Evolutionary conservation across 148 eudicot genomes (phyloP), one percentile per base, ranked within the genome.

Genomic region (Rhododendron griersonianum): DNA sequence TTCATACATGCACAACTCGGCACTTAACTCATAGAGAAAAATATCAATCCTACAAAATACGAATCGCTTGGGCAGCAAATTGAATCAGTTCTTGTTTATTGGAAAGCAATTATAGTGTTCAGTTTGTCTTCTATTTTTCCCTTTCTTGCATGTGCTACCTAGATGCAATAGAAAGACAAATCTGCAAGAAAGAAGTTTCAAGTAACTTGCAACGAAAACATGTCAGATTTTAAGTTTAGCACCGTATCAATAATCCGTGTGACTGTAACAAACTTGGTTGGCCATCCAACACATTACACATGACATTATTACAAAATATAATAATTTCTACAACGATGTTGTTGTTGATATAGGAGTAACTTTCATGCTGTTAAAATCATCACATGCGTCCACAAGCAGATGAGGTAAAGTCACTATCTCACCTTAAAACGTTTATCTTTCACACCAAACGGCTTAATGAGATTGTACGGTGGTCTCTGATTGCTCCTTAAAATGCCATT

Each of bases 381-480:
- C 44, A 33, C 35, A 21, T 18, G 15, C 10, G 6, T 69, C 25
- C 63, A 57, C 4, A 59, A 59, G 9, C 75, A 67, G 44, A 7
- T 3, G 39, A 82, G 51, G 47, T 19, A 82, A 23, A 76, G 65
- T 57, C 30, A 67, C 41, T 13, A 76, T 80, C 84, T 87, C 33
- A 89, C 93, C 92, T 87, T 87, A 16, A 82, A 69, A 61, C 93
- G 89, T 81, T 85, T 88, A 69, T 92, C 93, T 59, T 87, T 86
- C n/a, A 78, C 61, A 8, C 91, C 89, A 85, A 92, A 92, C 45
- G 93, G 92, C 84, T 90, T 90, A 47, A 39, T 85, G n/a, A 90
- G 91, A 86, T 83, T 92, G 89, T 92, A 92, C 21, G 93, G 92
- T 45, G 93, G 91, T 63, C 93, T 88, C 75, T 90, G 92, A 81